Conservation (phyloP, 2,329 filamentous ascomycete species). For the Fusarium bactridioides region DNA sequence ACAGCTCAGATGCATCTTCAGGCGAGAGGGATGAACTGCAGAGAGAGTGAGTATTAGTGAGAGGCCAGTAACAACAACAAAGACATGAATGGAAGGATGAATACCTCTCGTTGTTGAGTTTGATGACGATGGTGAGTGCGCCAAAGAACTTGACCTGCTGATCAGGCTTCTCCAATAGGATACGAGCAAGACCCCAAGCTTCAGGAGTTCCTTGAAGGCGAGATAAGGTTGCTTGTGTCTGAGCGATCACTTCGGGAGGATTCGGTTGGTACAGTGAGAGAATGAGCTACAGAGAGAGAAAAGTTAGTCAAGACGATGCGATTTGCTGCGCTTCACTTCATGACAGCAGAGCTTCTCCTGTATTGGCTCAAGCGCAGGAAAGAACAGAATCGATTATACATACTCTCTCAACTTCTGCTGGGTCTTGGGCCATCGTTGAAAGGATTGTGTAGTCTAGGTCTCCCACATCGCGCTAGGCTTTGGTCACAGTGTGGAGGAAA, state of each 20-base stretch:
- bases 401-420: background rate
- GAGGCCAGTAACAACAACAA: too few species aligned
- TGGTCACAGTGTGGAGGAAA: too few species aligned
- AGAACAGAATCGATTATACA: background rate
- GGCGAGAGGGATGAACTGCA: slow-evolving; percentile 60
- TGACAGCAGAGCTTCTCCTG: background rate
- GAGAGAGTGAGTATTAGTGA: background rate
- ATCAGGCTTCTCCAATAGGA: slow-evolving; percentile 72
- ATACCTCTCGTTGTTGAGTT: slow-evolving; percentile 89
- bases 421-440: background rate
- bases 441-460: background rate
- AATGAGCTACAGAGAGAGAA: slow-evolving; percentile 51
- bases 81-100: slow-evolving; percentile 21
- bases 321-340: background rate
- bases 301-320: slow-evolving; percentile 20
- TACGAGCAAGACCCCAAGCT: slow-evolving; percentile 87
- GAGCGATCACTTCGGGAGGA: slow-evolving; percentile 55
- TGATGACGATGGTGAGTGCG: slow-evolving; percentile 90
- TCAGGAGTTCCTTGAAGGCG: slow-evolving; percentile 78
- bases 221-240: slow-evolving; percentile 77
- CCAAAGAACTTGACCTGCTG: slow-evolving; percentile 90
- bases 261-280: slow-evolving; percentile 63
- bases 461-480: too few species aligned
- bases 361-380: too few species aligned
- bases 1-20: slow-evolving; percentile 65